Percentiles rank a stretch among this genome's conserved stretches.
Conservation (phyloP, 352 stramenopile species). For the Phytophthora idaei region DNA sequence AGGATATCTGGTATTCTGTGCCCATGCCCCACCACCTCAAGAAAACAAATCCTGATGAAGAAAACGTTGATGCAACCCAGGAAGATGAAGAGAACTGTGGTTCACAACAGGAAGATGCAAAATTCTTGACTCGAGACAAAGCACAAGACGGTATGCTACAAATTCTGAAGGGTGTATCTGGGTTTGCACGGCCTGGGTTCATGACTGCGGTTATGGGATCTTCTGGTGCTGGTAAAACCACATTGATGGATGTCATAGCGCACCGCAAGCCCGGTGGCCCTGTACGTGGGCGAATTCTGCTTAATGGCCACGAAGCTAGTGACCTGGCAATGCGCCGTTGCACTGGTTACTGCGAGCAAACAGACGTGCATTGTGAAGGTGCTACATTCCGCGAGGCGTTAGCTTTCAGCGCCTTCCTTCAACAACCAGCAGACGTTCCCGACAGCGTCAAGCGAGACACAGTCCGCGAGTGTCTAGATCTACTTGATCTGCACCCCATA, state of each 20-base stretch:
- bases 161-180: slow-evolving; percentile 19
- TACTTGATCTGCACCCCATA: slow-evolving; percentile 72
- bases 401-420: slow-evolving; percentile 87
- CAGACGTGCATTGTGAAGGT: slow-evolving; percentile 49
- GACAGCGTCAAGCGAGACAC: slow-evolving; percentile 42
- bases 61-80: slow-evolving; percentile 21
- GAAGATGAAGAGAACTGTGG: background rate
- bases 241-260: slow-evolving; percentile 45
- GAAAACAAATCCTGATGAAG: background rate
- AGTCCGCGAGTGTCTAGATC: slow-evolving; percentile 83
- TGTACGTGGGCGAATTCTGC: slow-evolving; percentile 53
- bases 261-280: slow-evolving; percentile 44
- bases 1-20: slow-evolving; percentile 45
- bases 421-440: slow-evolving; percentile 48
- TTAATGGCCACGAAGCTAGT: slow-evolving; percentile 53
- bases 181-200: slow-evolving; percentile 32
- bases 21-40: slow-evolving; percentile 37
- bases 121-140: background rate
- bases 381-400: slow-evolving; percentile 91
- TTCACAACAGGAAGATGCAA: no score
- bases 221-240: slow-evolving; percentile 50
- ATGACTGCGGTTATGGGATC: slow-evolving; percentile 72
- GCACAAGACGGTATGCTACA: slow-evolving; percentile 23
- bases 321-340: slow-evolving; percentile 50
- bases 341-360: slow-evolving; percentile 63